Evolutionary conservation across 371 early-diverging fungal genomes (phyloP), one percentile per base, ranked within the genome.

Genomic region (Synchytrium microbalum): DNA sequence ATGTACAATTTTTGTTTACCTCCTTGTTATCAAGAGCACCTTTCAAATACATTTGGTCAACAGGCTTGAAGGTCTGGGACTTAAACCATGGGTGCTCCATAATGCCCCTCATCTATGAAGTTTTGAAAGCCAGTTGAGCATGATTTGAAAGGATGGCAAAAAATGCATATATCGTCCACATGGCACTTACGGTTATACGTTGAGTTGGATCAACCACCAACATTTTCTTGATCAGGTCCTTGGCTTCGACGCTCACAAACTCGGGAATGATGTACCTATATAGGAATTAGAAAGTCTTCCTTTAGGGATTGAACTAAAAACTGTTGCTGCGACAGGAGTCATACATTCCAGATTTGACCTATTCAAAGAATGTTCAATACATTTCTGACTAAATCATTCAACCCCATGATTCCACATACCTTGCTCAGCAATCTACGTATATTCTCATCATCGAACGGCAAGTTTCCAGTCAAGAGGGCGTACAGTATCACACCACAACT

Each of bases 371-470:
- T 19, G 0, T 59, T 38, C 57, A 67, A 23, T 8, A 65, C 19
- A 65, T 67, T 51, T 5, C 28, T 26, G 24, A 55, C 38, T 25
- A 57, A 32, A 62, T 56, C 53, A n/a, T 26, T 29, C 14, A 66
- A 10, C n/a, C 58, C 8, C 32, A 14, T 52, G 8, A 27, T 38
- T 14, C 27, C 10, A 24, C 53, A 54, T 46, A 88, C 89, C 72
- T 91, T 91, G 60, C 73, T 78, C 28, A 91, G 67, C 24, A 92
- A 67, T 52, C 84, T 77, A 3, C 87, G 74, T 59, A 94, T 90
- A 72, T 93, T 91, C 58, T 92, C 91, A 69, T 93, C 93, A 63
- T 96, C 93, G 78, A 94, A 96, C 1, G 96, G 96, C 33, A 96
- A 75, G 65, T 86, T 87, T 1, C 95, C 95, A 54, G 88, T 86